Percentiles rank a stretch among this genome's conserved stretches.
Conservation (phyloP, 352 stramenopile species). For the Phytophthora fragariaefolia region DNA sequence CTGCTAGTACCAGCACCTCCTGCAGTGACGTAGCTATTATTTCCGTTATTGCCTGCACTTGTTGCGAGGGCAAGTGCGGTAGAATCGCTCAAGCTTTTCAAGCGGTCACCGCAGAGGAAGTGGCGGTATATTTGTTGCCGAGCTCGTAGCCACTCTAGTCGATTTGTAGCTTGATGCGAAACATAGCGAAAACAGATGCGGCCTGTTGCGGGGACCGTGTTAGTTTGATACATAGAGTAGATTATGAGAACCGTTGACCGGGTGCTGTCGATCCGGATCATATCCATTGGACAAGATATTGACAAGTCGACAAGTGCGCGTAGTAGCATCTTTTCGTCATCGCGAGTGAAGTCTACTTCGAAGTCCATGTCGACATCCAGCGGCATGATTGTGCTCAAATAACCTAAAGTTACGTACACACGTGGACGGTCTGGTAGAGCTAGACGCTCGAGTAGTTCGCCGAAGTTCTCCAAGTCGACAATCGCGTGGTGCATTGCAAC, state of each 20-base stretch:
- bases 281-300: conserved; percentile 67
- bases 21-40: conserved; percentile 1
- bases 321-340: conserved; percentile 71
- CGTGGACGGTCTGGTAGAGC: conserved; percentile 40
- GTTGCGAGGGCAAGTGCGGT: conserved; percentile 20
- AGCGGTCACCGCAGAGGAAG: conserved; percentile 60
- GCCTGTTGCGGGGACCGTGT: conserved; percentile 54
- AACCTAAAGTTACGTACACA: conserved; percentile 60
- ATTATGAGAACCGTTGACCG: conserved; percentile 70
- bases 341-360: conserved; percentile 68
- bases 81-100: conserved; percentile 38
- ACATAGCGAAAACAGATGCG: conserved; percentile 74
- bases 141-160: conserved; percentile 50
- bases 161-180: conserved; percentile 46
- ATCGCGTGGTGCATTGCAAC: conserved; percentile 65
- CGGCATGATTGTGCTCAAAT: conserved; percentile 68
- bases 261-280: conserved; percentile 76
- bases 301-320: conserved; percentile 69
- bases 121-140: conserved; percentile 55
- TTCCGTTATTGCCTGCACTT: conserved; percentile 16
- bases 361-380: conserved; percentile 74
- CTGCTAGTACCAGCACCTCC: background rate
- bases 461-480: conserved; percentile 72
- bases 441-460: conserved; percentile 64
- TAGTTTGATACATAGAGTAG: conserved; percentile 83